Conservation (phyloP, 495 filamentous ascomycete species). For the Neurospora sp. region DNA sequence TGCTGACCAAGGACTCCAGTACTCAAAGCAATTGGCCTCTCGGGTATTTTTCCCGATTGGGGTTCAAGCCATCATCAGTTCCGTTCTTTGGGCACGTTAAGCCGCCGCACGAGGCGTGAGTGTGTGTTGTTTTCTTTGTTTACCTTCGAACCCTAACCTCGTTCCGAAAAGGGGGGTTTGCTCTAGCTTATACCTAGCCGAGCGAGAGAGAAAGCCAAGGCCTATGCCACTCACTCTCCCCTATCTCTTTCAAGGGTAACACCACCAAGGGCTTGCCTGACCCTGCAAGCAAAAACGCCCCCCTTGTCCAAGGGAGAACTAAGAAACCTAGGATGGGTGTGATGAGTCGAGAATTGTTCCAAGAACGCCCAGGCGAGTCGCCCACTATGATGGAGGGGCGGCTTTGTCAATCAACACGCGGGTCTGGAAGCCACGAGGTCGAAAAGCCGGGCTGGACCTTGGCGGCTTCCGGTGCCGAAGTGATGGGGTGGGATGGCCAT, state of each 20-base stretch:
- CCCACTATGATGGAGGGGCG: background rate
- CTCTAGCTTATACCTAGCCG: background rate
- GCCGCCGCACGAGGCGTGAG: background rate
- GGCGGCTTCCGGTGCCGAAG: background rate
- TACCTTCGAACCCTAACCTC: background rate
- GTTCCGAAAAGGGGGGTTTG: background rate
- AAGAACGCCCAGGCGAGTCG: background rate
- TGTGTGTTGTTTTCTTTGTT: background rate
- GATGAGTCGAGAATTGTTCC: background rate
- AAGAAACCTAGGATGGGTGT: background rate
- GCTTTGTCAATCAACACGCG: background rate
- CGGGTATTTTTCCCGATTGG: background rate
- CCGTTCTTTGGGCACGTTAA: background rate
- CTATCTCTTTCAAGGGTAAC: background rate
- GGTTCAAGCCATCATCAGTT: background rate
- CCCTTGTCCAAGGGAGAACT: background rate
- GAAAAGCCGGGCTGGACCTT: background rate
- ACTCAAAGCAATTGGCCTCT: background rate
- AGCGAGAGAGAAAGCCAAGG: background rate
- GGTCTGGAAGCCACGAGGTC: background rate
- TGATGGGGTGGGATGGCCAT: background rate
- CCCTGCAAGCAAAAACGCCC: background rate
- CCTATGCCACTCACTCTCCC: background rate
- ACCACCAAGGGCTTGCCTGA: background rate
- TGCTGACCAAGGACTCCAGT: background rate